Evolutionary conservation across 2,329 filamentous ascomycete species (phyloP).

Genomic region (Fusarium sp.): DNA sequence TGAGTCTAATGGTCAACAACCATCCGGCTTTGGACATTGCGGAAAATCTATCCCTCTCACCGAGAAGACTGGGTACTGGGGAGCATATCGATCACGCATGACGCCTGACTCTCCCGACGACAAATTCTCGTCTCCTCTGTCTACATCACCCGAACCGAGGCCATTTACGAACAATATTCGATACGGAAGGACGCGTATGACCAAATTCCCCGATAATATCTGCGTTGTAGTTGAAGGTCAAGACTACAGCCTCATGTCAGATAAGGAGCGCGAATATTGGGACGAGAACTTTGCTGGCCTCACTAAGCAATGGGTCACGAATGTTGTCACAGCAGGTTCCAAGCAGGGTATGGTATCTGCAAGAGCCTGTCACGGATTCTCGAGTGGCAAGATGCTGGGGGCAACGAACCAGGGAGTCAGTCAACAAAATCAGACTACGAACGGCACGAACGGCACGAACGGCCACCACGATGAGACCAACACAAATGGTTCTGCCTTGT

Average conservation of each 20-base stretch:
- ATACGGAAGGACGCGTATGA: neutral
- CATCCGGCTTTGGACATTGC: constrained; percentile 13
- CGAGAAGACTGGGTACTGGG: constrained; percentile 19
- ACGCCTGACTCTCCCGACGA: constrained; percentile 4
- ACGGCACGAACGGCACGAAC: neutral
- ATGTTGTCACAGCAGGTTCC: constrained; percentile 12
- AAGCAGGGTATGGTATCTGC: constrained; percentile 3
- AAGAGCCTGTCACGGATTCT: constrained; percentile 9
- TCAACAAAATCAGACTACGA: neutral
- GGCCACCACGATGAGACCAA: neutral
- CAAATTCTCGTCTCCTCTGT: neutral
- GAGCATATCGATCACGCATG: constrained; percentile 14
- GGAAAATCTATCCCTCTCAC: constrained; percentile 14
- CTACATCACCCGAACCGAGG: neutral
- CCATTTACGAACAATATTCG: neutral
- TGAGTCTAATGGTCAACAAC: neutral
- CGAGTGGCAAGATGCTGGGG: neutral
- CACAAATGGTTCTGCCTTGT: neutral
- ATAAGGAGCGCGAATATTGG: constrained; percentile 10
- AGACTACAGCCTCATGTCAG: constrained; percentile 7
- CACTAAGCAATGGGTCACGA: constrained; percentile 21
- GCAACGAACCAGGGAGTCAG: neutral
- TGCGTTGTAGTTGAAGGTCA: neutral
- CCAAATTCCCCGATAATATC: neutral
- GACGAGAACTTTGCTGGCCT: constrained; percentile 22